Base-by-base conservation (phyloP, 805 yeast species). In the Martiniozyma abietophila region DNA sequence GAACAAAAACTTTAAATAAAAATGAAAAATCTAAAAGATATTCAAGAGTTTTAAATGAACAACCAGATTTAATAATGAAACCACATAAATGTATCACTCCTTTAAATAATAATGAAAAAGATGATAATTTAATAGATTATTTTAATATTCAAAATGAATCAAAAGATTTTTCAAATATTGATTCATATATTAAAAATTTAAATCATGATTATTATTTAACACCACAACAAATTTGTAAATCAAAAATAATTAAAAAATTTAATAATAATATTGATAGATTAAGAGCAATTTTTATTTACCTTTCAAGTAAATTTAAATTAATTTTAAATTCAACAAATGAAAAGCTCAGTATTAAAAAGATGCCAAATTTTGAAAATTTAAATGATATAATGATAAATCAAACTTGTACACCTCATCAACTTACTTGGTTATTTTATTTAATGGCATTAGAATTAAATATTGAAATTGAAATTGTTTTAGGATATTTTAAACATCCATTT, bases 401-500 rank as follows among this genome's bases (percentile, higher is more conserved):
- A 21, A 29, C 23, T 25, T 56, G 62, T 34, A 47, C 62, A 3
- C 35, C 55, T 4, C 79, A 71, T 45, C 94, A 85, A 49, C 54
- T 89, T 36, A 84, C 92, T 8, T 75, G 80, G 62, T 57, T 85
- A 15, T 81, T 85, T 54, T 76, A 76, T 41, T 71, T 74, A 39
- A 71, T 92, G 62, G 74, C 89, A 30, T 75, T 70, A 35, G 65
- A 78, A 0, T 61, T 88, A 32, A 76, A 79, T 8, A 67, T 92
- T 25, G 76, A 79, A 6, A 73, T 85, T 43, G 92, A 82, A 40
- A 66, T 85, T 2, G 75, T 92, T 2, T 61, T 76, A 18, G 98
- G 98, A 4, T 82, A 81, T 49, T 67, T 88, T 59, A 84, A 88
- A 51, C 71, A 76, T 18, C 94, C 95, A 7, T 76, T 76, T 41